phyloP scores from a whole-genome alignment of 2,329 filamentous ascomycete species.

The Monosporascus sp. region DNA sequence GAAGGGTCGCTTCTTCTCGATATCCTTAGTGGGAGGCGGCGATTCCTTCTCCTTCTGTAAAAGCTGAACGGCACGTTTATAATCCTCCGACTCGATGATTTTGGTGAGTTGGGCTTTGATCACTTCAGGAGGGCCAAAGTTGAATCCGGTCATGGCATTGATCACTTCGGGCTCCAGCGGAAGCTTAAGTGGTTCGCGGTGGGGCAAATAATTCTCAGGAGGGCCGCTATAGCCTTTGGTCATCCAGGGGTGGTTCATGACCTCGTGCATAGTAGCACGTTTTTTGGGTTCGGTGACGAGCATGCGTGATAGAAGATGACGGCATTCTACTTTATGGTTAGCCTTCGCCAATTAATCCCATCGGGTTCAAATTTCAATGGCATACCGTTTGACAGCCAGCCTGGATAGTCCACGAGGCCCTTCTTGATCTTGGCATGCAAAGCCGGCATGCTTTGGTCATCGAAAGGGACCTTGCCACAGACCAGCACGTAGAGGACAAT shows the following conservation, averaged over 20 bases:
- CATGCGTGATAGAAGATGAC: constrained; percentile 88
- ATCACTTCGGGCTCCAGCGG: constrained; percentile 81
- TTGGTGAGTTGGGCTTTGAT: constrained; percentile 78
- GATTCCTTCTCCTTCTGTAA: constrained; percentile 62
- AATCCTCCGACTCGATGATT: constrained; percentile 89
- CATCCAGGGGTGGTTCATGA: constrained; percentile 95
- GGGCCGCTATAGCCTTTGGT: constrained; percentile 81
- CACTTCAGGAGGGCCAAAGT: constrained; percentile 82
- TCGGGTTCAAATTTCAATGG: constrained; percentile 8
- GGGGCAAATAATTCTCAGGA: constrained; percentile 83
- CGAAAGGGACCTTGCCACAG: constrained; percentile 96
- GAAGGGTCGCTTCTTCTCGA: constrained; percentile 83
- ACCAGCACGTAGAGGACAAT: constrained; percentile 97
- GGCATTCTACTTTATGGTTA: constrained; percentile 66
- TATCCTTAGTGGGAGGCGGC: constrained; percentile 51
- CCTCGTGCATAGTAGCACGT: constrained; percentile 80
- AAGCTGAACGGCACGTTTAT: constrained; percentile 74
- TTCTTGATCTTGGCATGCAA: constrained; percentile 99
- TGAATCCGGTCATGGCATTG: constrained; percentile 94
- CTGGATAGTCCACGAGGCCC: constrained; percentile 89
- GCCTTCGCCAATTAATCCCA: constrained; percentile 11
- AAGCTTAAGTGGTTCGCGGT: constrained; percentile 76
- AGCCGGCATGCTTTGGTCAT: constrained; percentile 98
- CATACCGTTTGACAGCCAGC: constrained; percentile 84
- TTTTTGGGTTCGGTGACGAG: constrained; percentile 88